Evolutionary conservation across 2,329 filamentous ascomycete genomes (phyloP).

Genomic region (Tolypocladium amazonense): DNA sequence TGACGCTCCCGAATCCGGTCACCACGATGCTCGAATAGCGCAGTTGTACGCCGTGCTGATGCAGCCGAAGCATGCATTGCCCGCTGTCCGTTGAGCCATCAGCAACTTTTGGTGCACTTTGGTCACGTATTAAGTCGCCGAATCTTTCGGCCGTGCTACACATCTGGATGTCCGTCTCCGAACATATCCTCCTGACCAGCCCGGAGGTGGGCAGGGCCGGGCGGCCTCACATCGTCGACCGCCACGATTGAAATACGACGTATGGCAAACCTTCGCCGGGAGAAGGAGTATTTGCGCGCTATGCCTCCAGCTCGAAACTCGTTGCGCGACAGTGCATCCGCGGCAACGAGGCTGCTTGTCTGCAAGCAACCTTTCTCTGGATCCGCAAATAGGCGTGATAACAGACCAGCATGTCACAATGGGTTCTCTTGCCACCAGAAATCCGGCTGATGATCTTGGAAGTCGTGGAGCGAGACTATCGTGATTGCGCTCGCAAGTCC

Average conservation of each 20-base stretch:
- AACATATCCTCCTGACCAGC: neutral
- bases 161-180: neutral
- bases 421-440: neutral
- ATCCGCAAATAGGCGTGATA: neutral
- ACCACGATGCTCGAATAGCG: neutral
- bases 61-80: neutral
- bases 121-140: neutral
- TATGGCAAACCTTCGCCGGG: neutral
- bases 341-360: neutral
- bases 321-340: neutral
- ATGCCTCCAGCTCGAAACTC: neutral
- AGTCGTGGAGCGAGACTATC: neutral
- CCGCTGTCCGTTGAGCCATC: neutral
- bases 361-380: neutral
- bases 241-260: neutral
- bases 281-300: neutral
- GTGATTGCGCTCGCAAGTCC: neutral
- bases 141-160: neutral
- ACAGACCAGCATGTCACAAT: neutral
- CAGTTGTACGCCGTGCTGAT: neutral
- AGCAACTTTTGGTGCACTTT: neutral
- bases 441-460: neutral
- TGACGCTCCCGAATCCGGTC: neutral
- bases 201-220: neutral
- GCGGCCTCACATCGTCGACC: neutral